A percentile compares a stretch with the other conserved stretches of the same genome.
These are phyloP conservation scores for Acer yangbiense DNA, from an alignment of 345 rosid species.

Conservation along the genomic window DNA sequence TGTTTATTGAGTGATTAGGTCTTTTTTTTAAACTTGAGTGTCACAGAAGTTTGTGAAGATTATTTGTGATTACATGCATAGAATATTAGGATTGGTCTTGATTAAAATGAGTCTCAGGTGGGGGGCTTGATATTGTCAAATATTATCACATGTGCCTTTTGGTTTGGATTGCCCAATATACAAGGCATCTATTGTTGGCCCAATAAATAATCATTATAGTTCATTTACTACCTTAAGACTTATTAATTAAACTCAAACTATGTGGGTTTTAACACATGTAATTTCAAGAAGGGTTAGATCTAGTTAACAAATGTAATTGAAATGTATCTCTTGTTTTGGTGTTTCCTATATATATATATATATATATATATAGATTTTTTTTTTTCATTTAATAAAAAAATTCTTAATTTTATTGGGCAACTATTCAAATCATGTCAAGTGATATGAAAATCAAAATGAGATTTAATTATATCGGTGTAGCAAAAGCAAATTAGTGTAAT, in stretches of 20 bases:
- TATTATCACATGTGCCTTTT: constrained; percentile 20
- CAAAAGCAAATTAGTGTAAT: not conserved
- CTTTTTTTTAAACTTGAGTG: constrained; percentile 8
- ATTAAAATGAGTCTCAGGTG: constrained; percentile 10
- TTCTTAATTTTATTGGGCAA: too few species aligned
- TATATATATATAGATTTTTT: too few species aligned
- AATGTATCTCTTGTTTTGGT: too few species aligned
- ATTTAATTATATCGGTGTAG: not conserved
- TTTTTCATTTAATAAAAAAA: too few species aligned
- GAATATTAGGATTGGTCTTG: not conserved
- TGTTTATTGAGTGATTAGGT: constrained; percentile 16
- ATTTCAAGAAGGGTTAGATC: too few species aligned
- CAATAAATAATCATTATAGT: constrained; percentile 15
- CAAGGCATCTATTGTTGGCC: constrained; percentile 19
- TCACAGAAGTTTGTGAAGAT: constrained; percentile 5
- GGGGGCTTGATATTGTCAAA: constrained; percentile 21
- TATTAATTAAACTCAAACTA: not conserved
- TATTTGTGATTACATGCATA: not conserved
- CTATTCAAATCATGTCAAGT: too few species aligned
- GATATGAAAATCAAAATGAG: too few species aligned
- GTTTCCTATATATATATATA: too few species aligned
- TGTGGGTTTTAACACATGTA: too few species aligned
- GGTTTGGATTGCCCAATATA: constrained; percentile 20
- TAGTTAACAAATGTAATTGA: too few species aligned
- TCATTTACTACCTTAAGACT: not conserved